Evolutionary conservation across 768 basidiomycete species (phyloP), one percentile per base, ranked within the genome.

Genomic region (Tylopilus plumbeoviolaceoides): DNA sequence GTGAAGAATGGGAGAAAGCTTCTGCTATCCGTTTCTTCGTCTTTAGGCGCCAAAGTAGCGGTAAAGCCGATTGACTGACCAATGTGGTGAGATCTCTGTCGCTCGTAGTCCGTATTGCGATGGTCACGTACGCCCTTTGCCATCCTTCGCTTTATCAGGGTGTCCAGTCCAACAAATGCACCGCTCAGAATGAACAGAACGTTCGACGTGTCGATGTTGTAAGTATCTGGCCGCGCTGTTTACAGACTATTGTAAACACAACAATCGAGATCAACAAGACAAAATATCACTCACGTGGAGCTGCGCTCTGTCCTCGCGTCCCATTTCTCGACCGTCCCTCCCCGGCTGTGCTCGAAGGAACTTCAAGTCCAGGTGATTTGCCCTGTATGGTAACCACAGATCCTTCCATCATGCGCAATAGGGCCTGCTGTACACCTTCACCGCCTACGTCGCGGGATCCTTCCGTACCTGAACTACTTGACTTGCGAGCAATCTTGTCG

Each of bases 101-200:
- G 15, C 7, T 35, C 1, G 15, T 27, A 15, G 44, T 36, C 10
- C 28, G 11, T 10, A 45, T 28, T n/a, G 50, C 25, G 38, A 23
- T 35, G 11, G 44, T 23, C 25, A 76, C 88, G 59, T 66, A 94
- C 93, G 7, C 92, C 92, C 72, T 91, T 93, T 11, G 86, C 83
- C 11, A 92, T 76, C 36, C 94, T 78, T 48, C 84, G 76, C 65
- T 84, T 85, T 57, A 98, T 83, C 23, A 98, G 72, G 47, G 76
- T 81, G 40, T 97, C 94, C 45, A 98, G 71, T 1, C 95, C 95
- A 10, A 97, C 93, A 64, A 97, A 97, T 2, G 95, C 95, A 2
- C 95, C 95, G 46, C 92, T 94, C 11, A 95, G 67, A 55, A 98
- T 89, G 70, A 98, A 98, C n/a, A 98, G 73, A 23, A 98, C 82